Evolutionary conservation across 495 filamentous ascomycete species (phyloP), one percentile per base, ranked within the genome.

Genomic region (Amphirosellinia nigrospora): DNA sequence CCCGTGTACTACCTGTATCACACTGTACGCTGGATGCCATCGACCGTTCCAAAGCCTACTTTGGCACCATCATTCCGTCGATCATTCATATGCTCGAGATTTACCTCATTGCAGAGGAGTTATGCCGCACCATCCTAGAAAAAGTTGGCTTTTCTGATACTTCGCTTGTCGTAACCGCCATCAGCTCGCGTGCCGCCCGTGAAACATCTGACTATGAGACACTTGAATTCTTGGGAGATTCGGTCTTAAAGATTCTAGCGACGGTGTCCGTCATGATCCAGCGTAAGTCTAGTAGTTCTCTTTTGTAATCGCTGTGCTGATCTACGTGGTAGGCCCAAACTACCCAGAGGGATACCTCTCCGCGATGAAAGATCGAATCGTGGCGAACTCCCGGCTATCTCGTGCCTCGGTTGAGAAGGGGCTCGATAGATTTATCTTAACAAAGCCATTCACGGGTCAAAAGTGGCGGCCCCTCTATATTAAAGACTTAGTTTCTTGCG

Each of bases 141-240:
- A 78, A 80, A 5, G 80, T 92, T 4, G 75, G 74, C 0, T 87
- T 96, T 60, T 76, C 78, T 0, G 76, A 90, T 70, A 67, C 89
- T 7, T 71, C 77, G 3, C 86, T 92, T 39, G 79, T 98, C 4
- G 72, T 89, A n/a, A 91, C 87, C 9, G 94, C 95, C 1, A 90
- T 96, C 63, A 91, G 83, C 38, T 83, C 92, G 1, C 89, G 91
- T 0, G 82, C 85, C 1, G 87, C 93, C 0, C 75, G 81, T 11
- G 88, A 89, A 52, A 72, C 72, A 3, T 87, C 82, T 0, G 86
- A 98, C 70, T 99, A 99, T 75, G 92, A 99, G 72, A 85, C 92
- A 28, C 84, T 96, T 0, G 96, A 99, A 78, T 97, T 97, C 74
- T 82, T 98, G 0, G 96, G 96, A 0, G 96, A 99, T 72, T 86